These are phyloP conservation scores for Penicillium sp. DNA, from an alignment of 2,329 filamentous ascomycete genomes.

Conservation along the genomic window DNA sequence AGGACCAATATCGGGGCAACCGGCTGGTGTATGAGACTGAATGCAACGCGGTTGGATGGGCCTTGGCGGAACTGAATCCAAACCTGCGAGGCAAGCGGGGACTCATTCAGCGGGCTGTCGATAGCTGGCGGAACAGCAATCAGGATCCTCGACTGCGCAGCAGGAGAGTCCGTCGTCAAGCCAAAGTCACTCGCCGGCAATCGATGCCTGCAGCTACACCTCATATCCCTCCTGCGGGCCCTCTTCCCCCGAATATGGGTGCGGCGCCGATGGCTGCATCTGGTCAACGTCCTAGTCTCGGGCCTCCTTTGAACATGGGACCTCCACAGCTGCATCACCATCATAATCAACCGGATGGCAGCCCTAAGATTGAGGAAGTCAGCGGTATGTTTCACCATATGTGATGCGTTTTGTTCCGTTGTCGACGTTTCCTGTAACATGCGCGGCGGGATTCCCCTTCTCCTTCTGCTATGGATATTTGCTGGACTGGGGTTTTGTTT, in stretches of 20 bases:
- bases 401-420: constrained; percentile 48
- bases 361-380: constrained; percentile 60
- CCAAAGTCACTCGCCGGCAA: constrained; percentile 88
- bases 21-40: constrained; percentile 94
- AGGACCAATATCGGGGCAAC: constrained; percentile 95
- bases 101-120: constrained; percentile 91
- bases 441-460: constrained; percentile 12
- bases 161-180: constrained; percentile 86
- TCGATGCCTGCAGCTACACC: constrained; percentile 54
- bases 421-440: constrained; percentile 11
- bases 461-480: no score
- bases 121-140: constrained; percentile 99
- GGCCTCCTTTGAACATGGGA: constrained; percentile 61
- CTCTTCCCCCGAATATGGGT: constrained; percentile 57
- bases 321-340: constrained; percentile 66
- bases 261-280: constrained; percentile 51
- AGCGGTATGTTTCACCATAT: constrained; percentile 98
- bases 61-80: constrained; percentile 85
- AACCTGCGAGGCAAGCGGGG: constrained; percentile 88
- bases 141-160: constrained; percentile 88
- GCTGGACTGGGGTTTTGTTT: constrained; percentile 3
- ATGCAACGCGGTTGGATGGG: constrained; percentile 99
- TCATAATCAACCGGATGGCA: constrained; percentile 63
- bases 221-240: constrained; percentile 60
- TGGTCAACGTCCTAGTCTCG: constrained; percentile 32